These are phyloP conservation scores for Dentipellis sp. DNA, from an alignment of 768 basidiomycete genomes.

Conservation along the genomic window DNA sequence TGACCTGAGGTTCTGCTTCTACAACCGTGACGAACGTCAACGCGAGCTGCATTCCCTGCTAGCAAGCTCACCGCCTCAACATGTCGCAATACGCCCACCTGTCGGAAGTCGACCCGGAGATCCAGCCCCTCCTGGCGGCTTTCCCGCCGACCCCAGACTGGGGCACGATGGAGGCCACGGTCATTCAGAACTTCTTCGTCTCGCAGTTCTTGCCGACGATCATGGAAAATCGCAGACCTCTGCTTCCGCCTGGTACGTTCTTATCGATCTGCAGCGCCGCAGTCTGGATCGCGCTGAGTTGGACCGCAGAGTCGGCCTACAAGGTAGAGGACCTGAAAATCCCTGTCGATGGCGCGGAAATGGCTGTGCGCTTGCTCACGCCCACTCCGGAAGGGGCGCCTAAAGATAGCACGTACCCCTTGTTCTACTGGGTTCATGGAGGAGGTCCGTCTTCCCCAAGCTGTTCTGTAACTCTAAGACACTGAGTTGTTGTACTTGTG, in stretches of 20 bases:
- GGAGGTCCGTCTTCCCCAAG: constrained; percentile 4
- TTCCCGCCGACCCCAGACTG: background rate
- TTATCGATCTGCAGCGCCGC: background rate
- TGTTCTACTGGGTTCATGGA: constrained; percentile 8
- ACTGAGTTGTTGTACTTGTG: background rate
- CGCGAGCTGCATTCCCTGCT: too few species aligned
- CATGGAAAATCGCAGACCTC: background rate
- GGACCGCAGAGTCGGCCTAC: constrained; percentile 1
- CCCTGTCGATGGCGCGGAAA: constrained; percentile 8
- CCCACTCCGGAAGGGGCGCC: constrained; percentile 1
- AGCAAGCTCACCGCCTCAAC: background rate
- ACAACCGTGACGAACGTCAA: too few species aligned
- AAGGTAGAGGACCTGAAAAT: constrained; percentile 3
- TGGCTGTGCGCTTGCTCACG: background rate
- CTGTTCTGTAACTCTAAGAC: background rate
- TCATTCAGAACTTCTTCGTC: background rate
- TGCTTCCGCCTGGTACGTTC: background rate
- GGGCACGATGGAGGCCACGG: background rate
- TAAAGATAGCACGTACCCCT: background rate
- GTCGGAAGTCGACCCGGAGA: background rate
- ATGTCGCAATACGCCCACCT: constrained; percentile 4
- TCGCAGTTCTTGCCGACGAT: background rate
- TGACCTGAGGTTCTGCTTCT: too few species aligned
- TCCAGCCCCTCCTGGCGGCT: background rate
- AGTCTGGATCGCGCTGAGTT: background rate